Evolutionary conservation across 2,329 filamentous ascomycete species (phyloP), one percentile per base, ranked within the genome.

Genomic region (Alternaria ethzedia): DNA sequence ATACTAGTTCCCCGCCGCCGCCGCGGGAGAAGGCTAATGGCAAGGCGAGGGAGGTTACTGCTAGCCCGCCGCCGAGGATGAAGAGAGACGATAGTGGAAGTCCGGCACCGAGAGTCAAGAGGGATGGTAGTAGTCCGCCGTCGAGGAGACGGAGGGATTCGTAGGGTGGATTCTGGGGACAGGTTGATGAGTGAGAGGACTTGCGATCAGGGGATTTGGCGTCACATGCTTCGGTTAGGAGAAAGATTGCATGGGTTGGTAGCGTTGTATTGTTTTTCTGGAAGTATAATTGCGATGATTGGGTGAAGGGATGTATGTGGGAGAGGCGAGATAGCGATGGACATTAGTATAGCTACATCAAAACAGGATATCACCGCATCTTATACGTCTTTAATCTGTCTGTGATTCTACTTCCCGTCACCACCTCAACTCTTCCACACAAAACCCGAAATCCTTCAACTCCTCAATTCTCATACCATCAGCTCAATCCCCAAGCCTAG

Each of bases 111-210:
- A 61, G 54, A 23, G 25, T 23, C 4, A 57, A 50, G 59, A 58
- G 47, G 17, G 59, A 61, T 58, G 46, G 26, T 36, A 61, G 54
- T 25, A 63, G 55, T 41, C 49, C 60, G 2, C 56, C 60, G 9
- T 45, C 56, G 7, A 54, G 60, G 30, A 59, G 56, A 11, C 45
- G 56, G 26, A 54, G 56, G 56, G 57, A 54, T 15, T 59, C 25
- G 26, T 46, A 47, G 25, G 20, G 2, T 36, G 4, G 15, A 3
- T 23, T 23, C 8, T 5, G 3, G 9, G 41, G 2, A 23, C n/a
- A 23, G 26, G 17, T 10, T 21, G 43, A 23, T 4, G 17, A 21
- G 17, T 10, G n/a, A 5, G 6, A 11, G 54, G 25, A 8, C 5
- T 28, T 28, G 26, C 26, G 10, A 30, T 30, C 28, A 6, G 28